phyloP scores from a whole-genome alignment of 2,329 filamentous ascomycete genomes.

The Fusarium beomiforme region DNA sequence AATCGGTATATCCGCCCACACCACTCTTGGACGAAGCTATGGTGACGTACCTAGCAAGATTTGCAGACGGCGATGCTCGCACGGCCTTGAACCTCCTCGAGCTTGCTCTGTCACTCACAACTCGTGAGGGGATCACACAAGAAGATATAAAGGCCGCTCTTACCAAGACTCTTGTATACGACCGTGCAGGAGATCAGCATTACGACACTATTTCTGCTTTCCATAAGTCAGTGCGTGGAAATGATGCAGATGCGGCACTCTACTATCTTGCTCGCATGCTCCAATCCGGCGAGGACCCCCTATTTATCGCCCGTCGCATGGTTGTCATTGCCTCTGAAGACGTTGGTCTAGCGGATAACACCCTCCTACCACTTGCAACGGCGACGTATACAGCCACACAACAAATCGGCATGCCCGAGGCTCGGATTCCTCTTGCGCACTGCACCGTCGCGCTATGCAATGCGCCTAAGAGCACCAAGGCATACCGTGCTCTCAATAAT shows the following conservation, averaged over 20 bases:
- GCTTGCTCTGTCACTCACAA: constrained; percentile 78
- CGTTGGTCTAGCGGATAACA: constrained; percentile 88
- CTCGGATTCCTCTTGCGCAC: constrained; percentile 90
- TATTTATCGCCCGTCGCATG: constrained; percentile 92
- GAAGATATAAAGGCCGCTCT: constrained; percentile 82
- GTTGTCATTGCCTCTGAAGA: constrained; percentile 96
- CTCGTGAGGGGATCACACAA: constrained; percentile 71
- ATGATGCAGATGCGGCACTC: constrained; percentile 84
- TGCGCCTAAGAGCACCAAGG: constrained; percentile 86
- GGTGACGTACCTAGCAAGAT: constrained; percentile 82
- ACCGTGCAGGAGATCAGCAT: constrained; percentile 93
- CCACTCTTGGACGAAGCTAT: constrained; percentile 80
- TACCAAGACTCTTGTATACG: constrained; percentile 94
- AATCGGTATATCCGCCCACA: constrained; percentile 51
- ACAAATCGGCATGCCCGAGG: constrained; percentile 95
- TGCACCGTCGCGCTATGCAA: constrained; percentile 82
- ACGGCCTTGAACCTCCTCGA: constrained; percentile 94
- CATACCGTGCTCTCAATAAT: constrained; percentile 84
- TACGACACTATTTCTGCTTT: constrained; percentile 98
- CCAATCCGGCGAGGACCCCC: constrained; percentile 90
- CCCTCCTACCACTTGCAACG: constrained; percentile 83
- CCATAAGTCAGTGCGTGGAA: constrained; percentile 93
- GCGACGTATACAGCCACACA: constrained; percentile 88
- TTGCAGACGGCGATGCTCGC: constrained; percentile 91
- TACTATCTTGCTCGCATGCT: constrained; percentile 98